Percentiles rank a stretch among this genome's conserved stretches.
Conservation (phyloP, 1,284 basidiomycete genomes). For the Marasmius tenuissimus region DNA sequence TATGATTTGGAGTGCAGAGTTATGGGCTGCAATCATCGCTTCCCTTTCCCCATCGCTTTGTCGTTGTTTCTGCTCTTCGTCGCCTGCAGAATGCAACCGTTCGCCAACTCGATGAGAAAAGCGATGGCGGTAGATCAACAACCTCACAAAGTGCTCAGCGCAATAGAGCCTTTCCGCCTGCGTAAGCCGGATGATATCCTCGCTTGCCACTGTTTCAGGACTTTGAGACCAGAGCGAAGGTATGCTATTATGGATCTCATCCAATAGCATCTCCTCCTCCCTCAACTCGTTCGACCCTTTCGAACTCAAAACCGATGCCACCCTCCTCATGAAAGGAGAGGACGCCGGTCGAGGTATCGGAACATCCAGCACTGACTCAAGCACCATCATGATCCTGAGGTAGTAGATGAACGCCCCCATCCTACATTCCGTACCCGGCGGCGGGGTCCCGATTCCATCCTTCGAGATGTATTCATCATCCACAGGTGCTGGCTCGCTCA, state of each 20-base stretch:
- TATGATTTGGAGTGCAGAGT: slow-evolving; percentile 77
- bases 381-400: slow-evolving; percentile 77
- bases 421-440: slow-evolving; percentile 68
- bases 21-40: slow-evolving; percentile 69
- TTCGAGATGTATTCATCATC: slow-evolving; percentile 86
- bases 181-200: slow-evolving; percentile 84
- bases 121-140: slow-evolving; percentile 77
- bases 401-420: slow-evolving; percentile 79
- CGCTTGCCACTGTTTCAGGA: slow-evolving; percentile 77
- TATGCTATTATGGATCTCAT: slow-evolving; percentile 72
- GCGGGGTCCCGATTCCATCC: slow-evolving; percentile 68
- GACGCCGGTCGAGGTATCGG: slow-evolving; percentile 63
- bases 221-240: slow-evolving; percentile 80
- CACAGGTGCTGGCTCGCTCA: slow-evolving; percentile 78
- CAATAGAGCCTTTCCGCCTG: slow-evolving; percentile 85
- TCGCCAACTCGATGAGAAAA: slow-evolving; percentile 74
- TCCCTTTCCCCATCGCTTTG: slow-evolving; percentile 65
- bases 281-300: slow-evolving; percentile 63
- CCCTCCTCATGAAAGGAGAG: slow-evolving; percentile 62
- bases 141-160: slow-evolving; percentile 79
- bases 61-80: slow-evolving; percentile 50
- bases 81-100: slow-evolving; percentile 45
- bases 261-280: slow-evolving; percentile 78
- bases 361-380: slow-evolving; percentile 77
- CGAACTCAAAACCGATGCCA: slow-evolving; percentile 51